A percentile compares a stretch with the other conserved stretches of the same genome.
Conservation (phyloP, 345 rosid species). For the Citrus inodora region DNA sequence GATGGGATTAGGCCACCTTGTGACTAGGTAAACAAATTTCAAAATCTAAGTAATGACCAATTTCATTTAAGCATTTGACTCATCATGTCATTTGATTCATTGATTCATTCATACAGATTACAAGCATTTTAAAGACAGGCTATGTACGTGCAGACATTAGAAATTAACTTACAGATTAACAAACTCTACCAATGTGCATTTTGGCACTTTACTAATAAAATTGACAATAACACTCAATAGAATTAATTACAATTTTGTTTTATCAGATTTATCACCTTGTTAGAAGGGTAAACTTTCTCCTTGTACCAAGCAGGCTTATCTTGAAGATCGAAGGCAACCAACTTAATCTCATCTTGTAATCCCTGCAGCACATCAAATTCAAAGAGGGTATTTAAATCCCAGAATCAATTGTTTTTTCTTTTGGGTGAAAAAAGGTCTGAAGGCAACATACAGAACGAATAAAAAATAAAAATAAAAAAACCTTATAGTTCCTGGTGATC, state of each 20-base stretch:
- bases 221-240: neutral
- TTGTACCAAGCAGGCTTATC: constrained; percentile 88
- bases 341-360: constrained; percentile 68
- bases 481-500: constrained; percentile 92
- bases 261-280: constrained; percentile 49
- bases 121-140: neutral
- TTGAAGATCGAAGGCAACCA: constrained; percentile 70
- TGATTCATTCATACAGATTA: neutral
- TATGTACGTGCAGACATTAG: too few relatives aligned
- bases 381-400: neutral
- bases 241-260: too few relatives aligned
- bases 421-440: too few relatives aligned
- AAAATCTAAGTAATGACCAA: too few relatives aligned
- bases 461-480: neutral
- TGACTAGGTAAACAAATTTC: too few relatives aligned
- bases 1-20: too few relatives aligned
- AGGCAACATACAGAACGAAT: too few relatives aligned
- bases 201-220: too few relatives aligned
- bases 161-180: too few relatives aligned
- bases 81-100: neutral
- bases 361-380: constrained; percentile 41
- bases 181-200: neutral
- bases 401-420: neutral
- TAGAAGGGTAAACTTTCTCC: constrained; percentile 68
- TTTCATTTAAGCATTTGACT: too few relatives aligned